Conservation (phyloP, 106 monocot genomes). For the Gastrodia elata region DNA sequence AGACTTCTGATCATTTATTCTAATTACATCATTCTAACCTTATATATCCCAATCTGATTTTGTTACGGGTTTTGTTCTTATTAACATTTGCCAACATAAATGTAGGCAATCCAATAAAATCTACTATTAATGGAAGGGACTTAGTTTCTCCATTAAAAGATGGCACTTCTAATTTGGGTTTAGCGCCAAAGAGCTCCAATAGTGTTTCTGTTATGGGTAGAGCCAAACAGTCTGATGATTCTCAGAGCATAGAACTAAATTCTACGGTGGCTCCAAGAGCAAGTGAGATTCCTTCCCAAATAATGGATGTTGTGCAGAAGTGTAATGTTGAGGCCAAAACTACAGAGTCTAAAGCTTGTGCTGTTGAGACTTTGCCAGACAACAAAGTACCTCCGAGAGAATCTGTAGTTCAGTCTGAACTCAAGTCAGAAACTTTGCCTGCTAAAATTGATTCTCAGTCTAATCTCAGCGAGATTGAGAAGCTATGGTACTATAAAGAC, state of each 20-base stretch:
- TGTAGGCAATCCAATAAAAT: slow-evolving; percentile 18
- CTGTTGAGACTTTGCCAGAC: slow-evolving; percentile 2
- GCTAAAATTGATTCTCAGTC: slow-evolving; percentile 4
- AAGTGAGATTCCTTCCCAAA: slow-evolving; percentile 10
- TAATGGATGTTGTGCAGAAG: slow-evolving; percentile 3
- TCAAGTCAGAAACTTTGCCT: background rate
- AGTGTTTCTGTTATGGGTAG: slow-evolving; percentile 12
- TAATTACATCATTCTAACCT: background rate
- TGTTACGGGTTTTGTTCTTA: background rate
- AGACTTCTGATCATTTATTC: background rate
- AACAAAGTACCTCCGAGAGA: slow-evolving; percentile 7
- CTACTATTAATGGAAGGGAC: slow-evolving; percentile 22
- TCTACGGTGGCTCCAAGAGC: slow-evolving; percentile 7
- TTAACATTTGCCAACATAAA: background rate
- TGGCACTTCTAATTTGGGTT: slow-evolving; percentile 18
- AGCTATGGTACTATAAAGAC: slow-evolving; percentile 62
- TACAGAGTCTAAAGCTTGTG: background rate
- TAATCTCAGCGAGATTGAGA: slow-evolving; percentile 34
- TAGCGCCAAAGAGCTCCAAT: slow-evolving; percentile 13
- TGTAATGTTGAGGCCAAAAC: slow-evolving; percentile 16
- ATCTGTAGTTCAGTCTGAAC: slow-evolving; percentile 6
- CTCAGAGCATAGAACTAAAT: slow-evolving; percentile 4
- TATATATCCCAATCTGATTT: background rate
- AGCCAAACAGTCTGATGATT: slow-evolving; percentile 5
- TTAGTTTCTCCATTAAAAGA: slow-evolving; percentile 19